A percentile compares a stretch with the other conserved stretches of the same genome.
phyloP scores from a whole-genome alignment of 1,284 basidiomycete genomes.

The Moesziomyces antarcticus region DNA sequence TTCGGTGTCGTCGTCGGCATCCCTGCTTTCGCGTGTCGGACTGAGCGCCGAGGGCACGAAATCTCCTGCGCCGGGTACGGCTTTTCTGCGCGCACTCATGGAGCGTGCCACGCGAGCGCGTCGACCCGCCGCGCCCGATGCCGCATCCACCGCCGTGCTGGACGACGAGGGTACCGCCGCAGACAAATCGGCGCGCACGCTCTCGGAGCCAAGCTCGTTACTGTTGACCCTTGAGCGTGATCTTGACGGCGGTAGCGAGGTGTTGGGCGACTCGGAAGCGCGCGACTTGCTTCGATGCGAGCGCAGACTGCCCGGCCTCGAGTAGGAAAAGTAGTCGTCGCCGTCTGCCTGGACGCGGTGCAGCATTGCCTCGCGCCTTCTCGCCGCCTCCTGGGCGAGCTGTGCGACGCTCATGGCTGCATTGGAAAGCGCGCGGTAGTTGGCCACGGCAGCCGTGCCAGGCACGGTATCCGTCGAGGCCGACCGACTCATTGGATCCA shows the following conservation, averaged over 20 bases:
- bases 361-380: constrained; percentile 31
- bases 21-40: constrained; percentile 29
- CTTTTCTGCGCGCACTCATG: constrained; percentile 21
- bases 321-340: constrained; percentile 31
- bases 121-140: constrained; percentile 1
- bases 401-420: constrained; percentile 53
- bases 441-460: constrained; percentile 12
- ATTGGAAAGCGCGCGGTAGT: constrained; percentile 47
- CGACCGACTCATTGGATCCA: constrained; percentile 16
- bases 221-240: constrained; percentile 31
- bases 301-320: constrained; percentile 4
- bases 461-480: constrained; percentile 16
- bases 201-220: constrained; percentile 11
- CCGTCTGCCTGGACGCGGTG: constrained; percentile 12
- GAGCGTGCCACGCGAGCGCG: constrained; percentile 7
- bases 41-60: constrained; percentile 30
- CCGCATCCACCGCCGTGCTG: not conserved
- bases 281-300: constrained; percentile 28
- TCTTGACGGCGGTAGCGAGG: constrained; percentile 14
- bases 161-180: constrained; percentile 1
- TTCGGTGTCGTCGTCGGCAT: constrained; percentile 23
- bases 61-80: constrained; percentile 1
- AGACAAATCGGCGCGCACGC: not conserved
- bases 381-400: constrained; percentile 47
- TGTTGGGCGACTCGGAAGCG: constrained; percentile 18